These are phyloP conservation scores for Leucosporidium yakuticum DNA, from an alignment of 768 basidiomycete genomes.

Conservation along the genomic window DNA sequence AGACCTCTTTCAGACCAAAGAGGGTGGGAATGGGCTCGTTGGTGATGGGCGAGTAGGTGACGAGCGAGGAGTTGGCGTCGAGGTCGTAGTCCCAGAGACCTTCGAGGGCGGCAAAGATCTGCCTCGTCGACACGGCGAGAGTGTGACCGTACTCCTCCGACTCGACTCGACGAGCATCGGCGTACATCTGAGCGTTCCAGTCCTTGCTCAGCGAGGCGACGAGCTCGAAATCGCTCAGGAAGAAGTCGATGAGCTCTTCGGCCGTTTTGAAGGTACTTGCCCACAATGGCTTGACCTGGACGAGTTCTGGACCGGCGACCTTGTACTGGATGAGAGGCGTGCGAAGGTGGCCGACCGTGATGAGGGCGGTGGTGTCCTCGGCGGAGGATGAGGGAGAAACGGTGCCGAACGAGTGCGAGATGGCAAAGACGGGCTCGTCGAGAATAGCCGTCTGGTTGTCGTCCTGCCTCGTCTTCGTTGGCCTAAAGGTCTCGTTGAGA, in stretches of 20 bases:
- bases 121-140: conserved; percentile 17
- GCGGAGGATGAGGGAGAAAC: conserved; percentile 3
- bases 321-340: conserved; percentile 24
- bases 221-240: conserved; percentile 8
- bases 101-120: conserved; percentile 26
- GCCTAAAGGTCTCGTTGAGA: conserved; percentile 4
- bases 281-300: conserved; percentile 17
- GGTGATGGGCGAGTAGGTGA: conserved; percentile 11
- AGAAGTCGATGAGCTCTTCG: conserved; percentile 6
- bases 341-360: conserved; percentile 30
- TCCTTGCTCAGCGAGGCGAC: neutral
- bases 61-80: conserved; percentile 3
- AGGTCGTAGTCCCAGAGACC: conserved; percentile 19
- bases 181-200: conserved; percentile 27
- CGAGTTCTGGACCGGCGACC: neutral
- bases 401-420: conserved; percentile 18
- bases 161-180: conserved; percentile 23
- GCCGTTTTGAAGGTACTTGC: conserved; percentile 1
- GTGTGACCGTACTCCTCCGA: conserved; percentile 23
- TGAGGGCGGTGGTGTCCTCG: conserved; percentile 7
- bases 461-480: neutral
- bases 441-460: neutral
- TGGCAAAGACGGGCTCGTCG: conserved; percentile 31
- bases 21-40: conserved; percentile 7
- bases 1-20: conserved; percentile 26